These are phyloP conservation scores for Trichoderma hamatum DNA, from an alignment of 2,329 filamentous ascomycete species.

Conservation along the genomic window DNA sequence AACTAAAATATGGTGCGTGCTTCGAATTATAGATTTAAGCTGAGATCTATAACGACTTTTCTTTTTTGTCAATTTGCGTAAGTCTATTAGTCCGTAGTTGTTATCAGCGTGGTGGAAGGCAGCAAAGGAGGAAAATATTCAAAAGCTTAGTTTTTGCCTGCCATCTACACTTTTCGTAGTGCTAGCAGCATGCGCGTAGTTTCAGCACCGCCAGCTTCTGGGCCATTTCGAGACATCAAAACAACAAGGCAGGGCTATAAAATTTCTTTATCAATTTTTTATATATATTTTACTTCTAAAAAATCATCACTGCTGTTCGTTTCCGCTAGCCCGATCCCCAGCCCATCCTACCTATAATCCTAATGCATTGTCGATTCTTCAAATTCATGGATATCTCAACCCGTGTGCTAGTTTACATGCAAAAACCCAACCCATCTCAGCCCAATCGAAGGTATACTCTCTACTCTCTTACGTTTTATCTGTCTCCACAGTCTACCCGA, in stretches of 20 bases:
- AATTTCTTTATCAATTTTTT: constrained; percentile 1
- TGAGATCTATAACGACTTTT: background rate
- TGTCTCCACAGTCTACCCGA: constrained; percentile 28
- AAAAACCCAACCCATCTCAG: constrained; percentile 35
- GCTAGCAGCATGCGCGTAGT: background rate
- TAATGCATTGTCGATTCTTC: constrained; percentile 35
- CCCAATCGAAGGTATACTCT: constrained; percentile 33
- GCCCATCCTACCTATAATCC: constrained; percentile 25
- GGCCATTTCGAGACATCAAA: background rate
- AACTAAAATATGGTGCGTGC: background rate
- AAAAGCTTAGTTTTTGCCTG: constrained; percentile 4
- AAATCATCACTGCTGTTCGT: constrained; percentile 19
- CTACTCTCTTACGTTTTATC: background rate
- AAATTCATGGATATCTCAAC: constrained; percentile 47
- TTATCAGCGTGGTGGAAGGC: background rate
- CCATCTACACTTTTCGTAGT: background rate
- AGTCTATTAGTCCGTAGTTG: background rate
- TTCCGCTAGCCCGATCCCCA: constrained; percentile 25
- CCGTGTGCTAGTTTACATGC: constrained; percentile 48
- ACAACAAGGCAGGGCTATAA: background rate
- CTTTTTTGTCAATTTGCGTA: background rate
- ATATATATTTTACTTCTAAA: background rate
- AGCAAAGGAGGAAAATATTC: background rate
- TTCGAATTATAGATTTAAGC: background rate
- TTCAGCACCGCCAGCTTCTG: background rate